Conservation (phyloP, 192 early-diverging fungal genomes). For the Umbelopsis sp. region DNA sequence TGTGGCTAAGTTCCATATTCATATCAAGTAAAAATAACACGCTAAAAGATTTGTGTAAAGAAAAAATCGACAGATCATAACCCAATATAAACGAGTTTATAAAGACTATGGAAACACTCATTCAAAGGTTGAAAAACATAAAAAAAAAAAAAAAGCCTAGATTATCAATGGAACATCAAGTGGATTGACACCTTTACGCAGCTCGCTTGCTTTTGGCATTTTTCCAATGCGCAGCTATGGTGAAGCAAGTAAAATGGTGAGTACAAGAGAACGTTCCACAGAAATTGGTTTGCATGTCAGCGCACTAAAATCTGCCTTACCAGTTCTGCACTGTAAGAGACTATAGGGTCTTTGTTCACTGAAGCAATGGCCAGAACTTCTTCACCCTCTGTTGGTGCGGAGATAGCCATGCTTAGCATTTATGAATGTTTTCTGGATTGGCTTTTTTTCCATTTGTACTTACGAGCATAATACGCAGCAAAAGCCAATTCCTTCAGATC, state of each 20-base stretch:
- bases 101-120: too few relatives aligned
- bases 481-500: slow-evolving; percentile 22
- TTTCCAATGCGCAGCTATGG: slow-evolving; percentile 29
- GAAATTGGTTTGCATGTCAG: neutral
- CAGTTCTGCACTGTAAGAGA: slow-evolving; percentile 38
- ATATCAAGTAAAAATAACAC: too few relatives aligned
- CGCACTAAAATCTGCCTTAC: too few relatives aligned
- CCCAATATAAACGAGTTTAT: too few relatives aligned
- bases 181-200: slow-evolving; percentile 26
- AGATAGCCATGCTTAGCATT: neutral
- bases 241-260: neutral
- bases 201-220: slow-evolving; percentile 41
- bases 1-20: too few relatives aligned
- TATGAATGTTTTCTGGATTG: neutral
- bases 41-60: too few relatives aligned
- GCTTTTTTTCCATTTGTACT: slow-evolving; percentile 4
- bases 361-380: slow-evolving; percentile 44
- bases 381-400: slow-evolving; percentile 25
- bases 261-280: neutral
- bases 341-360: slow-evolving; percentile 40
- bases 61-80: too few relatives aligned
- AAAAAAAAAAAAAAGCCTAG: neutral
- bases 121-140: too few relatives aligned
- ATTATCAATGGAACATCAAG: slow-evolving; percentile 2
- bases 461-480: slow-evolving; percentile 38